Conservation (phyloP, 1,284 basidiomycete species). For the Chiua sp. region DNA sequence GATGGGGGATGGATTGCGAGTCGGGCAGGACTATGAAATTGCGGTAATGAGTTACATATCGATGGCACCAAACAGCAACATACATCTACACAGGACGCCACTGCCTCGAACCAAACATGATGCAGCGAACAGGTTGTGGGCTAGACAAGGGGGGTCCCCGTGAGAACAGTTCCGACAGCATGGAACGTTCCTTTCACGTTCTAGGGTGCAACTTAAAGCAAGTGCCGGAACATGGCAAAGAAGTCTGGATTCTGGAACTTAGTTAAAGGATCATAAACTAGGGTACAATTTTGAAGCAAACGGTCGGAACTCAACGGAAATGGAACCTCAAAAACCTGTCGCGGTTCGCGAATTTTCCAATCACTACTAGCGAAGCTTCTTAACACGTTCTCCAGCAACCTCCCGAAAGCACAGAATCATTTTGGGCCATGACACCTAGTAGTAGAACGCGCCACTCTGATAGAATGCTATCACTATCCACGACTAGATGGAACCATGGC, state of each 20-base stretch:
- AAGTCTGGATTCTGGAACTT: not conserved
- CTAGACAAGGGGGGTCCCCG: not conserved
- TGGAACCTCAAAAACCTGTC: not conserved
- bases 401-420: too few species aligned
- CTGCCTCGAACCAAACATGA: not conserved
- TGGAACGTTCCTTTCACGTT: slow-evolving; percentile 12
- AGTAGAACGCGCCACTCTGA: slow-evolving; percentile 1
- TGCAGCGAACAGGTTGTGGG: not conserved
- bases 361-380: too few species aligned
- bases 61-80: slow-evolving; percentile 35
- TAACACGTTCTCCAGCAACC: too few species aligned
- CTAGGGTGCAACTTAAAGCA: slow-evolving; percentile 3
- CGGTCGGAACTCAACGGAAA: slow-evolving; percentile 10
- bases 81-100: slow-evolving; percentile 17
- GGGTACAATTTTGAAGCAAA: not conserved
- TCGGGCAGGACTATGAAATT: not conserved
- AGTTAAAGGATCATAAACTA: too few species aligned
- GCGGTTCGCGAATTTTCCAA: too few species aligned
- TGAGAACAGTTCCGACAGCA: not conserved
- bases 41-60: slow-evolving; percentile 28
- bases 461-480: not conserved
- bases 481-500: not conserved
- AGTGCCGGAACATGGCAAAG: not conserved
- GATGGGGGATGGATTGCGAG: slow-evolving; percentile 8
- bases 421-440: too few species aligned